Evolutionary conservation across 768 basidiomycete genomes (phyloP), one percentile per base, ranked within the genome.

Genomic region (Cystobasidium onofrii): DNA sequence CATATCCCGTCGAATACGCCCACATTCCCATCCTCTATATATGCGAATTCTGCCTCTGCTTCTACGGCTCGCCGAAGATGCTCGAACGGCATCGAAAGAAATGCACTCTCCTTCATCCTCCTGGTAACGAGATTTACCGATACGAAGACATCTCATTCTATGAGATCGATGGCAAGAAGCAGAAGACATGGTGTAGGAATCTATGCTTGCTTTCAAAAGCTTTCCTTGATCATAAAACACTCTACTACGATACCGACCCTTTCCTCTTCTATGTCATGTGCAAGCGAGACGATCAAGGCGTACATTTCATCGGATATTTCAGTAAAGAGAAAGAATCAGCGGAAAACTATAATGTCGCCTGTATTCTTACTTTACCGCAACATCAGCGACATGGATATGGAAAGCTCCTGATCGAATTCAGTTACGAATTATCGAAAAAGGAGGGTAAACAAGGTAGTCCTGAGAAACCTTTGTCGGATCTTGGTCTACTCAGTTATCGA

Each of bases 201-300:
- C 83, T 99, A 74, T 98, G 94, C 83, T 84, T 98, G 77, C 84
- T 99, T 64, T 96, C 92, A 34, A 99, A 99, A 83, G 94, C 92
- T 80, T 99, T 99, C 83, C 87, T 99, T 75, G 96, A 99, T 81
- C 96, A 99, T 84, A 99, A 99, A 84, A 98, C 95, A 18, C 84
- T 99, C 76, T 98, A 99, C 83, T 99, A 97, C 83, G 96, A 99
- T 83, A 95, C 98, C 78, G 98, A 97, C 74, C 96, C 96, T 1
- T 99, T 99, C 84, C 87, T 99, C 86, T 99, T 93, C 85, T 99
- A 99, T 85, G 90, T 94, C 82, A 94, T 99, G 94, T 86, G 87
- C 63, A 87, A 88, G 79, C 87, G 92, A 75, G 96, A 99, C 82
- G 88, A 90, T 15, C 83, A 85, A 25, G 96, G 96, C 36, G 92